Evolutionary conservation across 192 early-diverging fungal species (phyloP).

Genomic region (Backusella tarrabulga): DNA sequence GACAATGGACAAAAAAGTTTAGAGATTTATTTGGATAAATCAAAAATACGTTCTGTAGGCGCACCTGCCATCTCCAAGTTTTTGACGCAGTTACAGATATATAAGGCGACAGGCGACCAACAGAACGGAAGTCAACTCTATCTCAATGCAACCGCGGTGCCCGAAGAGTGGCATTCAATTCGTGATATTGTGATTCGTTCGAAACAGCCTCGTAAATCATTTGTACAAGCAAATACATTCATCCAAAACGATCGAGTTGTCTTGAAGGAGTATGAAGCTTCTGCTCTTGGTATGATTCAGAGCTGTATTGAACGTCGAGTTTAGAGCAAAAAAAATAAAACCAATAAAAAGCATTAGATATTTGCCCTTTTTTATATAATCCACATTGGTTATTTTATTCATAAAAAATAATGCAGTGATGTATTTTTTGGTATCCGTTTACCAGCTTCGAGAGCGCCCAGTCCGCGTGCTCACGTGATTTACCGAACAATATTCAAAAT

Average conservation of each 20-base stretch:
- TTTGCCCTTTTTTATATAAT: too few relatives aligned
- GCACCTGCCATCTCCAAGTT: constrained; percentile 52
- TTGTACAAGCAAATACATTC: constrained; percentile 53
- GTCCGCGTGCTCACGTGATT: not conserved
- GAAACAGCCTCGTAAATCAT: constrained; percentile 54
- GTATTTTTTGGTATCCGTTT: not conserved
- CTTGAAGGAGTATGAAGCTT: constrained; percentile 53
- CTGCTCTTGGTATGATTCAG: constrained; percentile 53
- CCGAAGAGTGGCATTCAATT: constrained; percentile 41
- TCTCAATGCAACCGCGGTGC: constrained; percentile 42
- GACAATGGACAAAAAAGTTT: constrained; percentile 26
- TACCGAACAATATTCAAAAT: not conserved
- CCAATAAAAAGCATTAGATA: not conserved
- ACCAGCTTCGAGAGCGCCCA: not conserved
- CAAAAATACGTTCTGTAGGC: constrained; percentile 47
- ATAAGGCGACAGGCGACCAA: constrained; percentile 57
- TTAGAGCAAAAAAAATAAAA: not conserved
- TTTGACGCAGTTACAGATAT: constrained; percentile 54
- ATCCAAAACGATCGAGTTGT: constrained; percentile 37
- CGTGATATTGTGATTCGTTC: constrained; percentile 51
- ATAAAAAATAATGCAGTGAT: too few relatives aligned
- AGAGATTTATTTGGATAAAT: constrained; percentile 49
- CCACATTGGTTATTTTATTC: too few relatives aligned
- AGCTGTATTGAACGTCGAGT: constrained; percentile 54
- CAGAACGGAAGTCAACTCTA: constrained; percentile 46